These are phyloP conservation scores for Pseudonitzschia delicatissima DNA, from an alignment of 108 stramenopile genomes.

Conservation along the genomic window DNA sequence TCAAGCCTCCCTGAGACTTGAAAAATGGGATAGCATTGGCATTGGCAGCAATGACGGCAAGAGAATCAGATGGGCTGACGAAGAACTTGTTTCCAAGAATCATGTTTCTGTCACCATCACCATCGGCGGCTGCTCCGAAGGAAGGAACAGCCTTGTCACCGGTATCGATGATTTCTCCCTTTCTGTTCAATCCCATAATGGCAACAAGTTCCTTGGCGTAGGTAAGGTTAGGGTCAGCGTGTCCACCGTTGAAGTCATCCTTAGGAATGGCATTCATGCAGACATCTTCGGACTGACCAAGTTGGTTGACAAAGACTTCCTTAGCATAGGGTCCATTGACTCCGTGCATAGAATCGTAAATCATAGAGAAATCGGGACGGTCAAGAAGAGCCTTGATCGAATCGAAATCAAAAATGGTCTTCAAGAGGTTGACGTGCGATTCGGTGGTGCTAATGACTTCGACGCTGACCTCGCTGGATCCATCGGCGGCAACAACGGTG, in stretches of 20 bases:
- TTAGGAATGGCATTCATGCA: constrained; percentile 89
- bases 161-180: constrained; percentile 77
- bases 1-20: constrained; percentile 93
- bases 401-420: constrained; percentile 95
- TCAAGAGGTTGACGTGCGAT: constrained; percentile 88
- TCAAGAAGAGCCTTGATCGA: constrained; percentile 92
- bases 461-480: constrained; percentile 75
- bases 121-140: constrained; percentile 99
- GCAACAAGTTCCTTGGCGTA: constrained; percentile 97
- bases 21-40: constrained; percentile 97
- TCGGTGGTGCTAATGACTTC: constrained; percentile 88
- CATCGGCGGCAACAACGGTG: constrained; percentile 69
- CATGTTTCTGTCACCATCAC: constrained; percentile 99
- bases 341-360: constrained; percentile 99
- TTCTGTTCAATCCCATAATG: constrained; percentile 88
- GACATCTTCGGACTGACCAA: constrained; percentile 79
- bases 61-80: constrained; percentile 98
- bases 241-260: constrained; percentile 97
- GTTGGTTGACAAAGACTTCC: constrained; percentile 91
- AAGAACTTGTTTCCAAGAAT: constrained; percentile 98
- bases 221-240: constrained; percentile 99
- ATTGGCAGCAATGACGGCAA: constrained; percentile 97
- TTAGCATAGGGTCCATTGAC: constrained; percentile 98
- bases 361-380: constrained; percentile 93
- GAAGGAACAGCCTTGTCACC: constrained; percentile 72